A percentile compares a stretch with the other conserved stretches of the same genome.
These are phyloP conservation scores for Dryadomyces quercus-mongolicae DNA, from an alignment of 2,329 filamentous ascomycete species.

Conservation along the genomic window DNA sequence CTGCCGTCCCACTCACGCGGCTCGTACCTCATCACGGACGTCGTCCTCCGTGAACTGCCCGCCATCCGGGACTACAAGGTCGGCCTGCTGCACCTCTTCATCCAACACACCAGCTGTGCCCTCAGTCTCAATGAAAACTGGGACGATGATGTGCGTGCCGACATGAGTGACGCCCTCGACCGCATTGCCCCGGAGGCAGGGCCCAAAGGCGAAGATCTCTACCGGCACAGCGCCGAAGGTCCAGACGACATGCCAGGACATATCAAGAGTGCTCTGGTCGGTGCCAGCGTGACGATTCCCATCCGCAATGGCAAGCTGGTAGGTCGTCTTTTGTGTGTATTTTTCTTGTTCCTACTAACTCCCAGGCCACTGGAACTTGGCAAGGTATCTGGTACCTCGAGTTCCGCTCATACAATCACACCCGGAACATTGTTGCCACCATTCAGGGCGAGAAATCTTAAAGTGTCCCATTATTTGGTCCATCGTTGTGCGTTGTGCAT, in stretches of 20 bases:
- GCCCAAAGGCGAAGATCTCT: slow-evolving; percentile 58
- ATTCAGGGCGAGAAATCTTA: slow-evolving; percentile 70
- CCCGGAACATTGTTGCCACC: slow-evolving; percentile 75
- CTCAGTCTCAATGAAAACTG: slow-evolving; percentile 89
- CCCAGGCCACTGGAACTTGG: slow-evolving; percentile 55
- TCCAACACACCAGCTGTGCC: slow-evolving; percentile 91
- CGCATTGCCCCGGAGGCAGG: slow-evolving; percentile 73
- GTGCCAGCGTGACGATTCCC: slow-evolving; percentile 80
- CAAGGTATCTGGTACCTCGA: slow-evolving; percentile 92
- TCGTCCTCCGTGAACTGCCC: slow-evolving; percentile 57
- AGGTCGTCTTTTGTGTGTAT: slow-evolving; percentile 14
- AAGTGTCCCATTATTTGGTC: too few relatives aligned
- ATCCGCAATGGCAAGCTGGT: slow-evolving; percentile 76
- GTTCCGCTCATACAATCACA: slow-evolving; percentile 66
- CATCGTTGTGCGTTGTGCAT: too few relatives aligned
- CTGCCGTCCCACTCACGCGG: slow-evolving; percentile 68
- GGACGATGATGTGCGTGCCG: slow-evolving; percentile 70
- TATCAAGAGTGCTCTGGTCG: slow-evolving; percentile 82
- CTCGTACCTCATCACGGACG: slow-evolving; percentile 79
- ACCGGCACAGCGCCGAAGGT: slow-evolving; percentile 77
- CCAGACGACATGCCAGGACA: slow-evolving; percentile 93
- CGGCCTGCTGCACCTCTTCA: slow-evolving; percentile 76
- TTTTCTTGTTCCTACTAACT: neutral
- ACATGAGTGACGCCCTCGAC: slow-evolving; percentile 92
- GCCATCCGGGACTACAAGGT: slow-evolving; percentile 77